These are phyloP conservation scores for Stevia rebaudiana DNA, from an alignment of 140 eudicot species.

Conservation along the genomic window DNA sequence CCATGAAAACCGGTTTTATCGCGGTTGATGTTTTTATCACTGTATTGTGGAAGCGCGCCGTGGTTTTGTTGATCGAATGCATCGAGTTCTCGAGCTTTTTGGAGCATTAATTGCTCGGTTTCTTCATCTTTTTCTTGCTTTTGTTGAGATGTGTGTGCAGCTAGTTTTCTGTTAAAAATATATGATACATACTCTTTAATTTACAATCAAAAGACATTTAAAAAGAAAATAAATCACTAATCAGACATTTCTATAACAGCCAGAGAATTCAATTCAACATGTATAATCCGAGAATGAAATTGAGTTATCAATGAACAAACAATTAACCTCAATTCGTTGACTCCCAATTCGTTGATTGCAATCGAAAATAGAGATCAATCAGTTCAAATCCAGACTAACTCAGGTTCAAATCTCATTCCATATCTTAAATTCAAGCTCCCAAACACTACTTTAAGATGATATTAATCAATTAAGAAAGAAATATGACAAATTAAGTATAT, in stretches of 20 bases:
- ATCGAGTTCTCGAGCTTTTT: slow-evolving; percentile 88
- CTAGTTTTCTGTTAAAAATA: slow-evolving; percentile 61
- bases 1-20: slow-evolving; percentile 82
- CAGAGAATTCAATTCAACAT: no score
- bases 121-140: slow-evolving; percentile 88
- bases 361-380: not conserved
- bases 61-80: slow-evolving; percentile 95
- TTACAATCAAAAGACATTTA: not conserved
- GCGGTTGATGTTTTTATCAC: slow-evolving; percentile 52
- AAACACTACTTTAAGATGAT: not conserved
- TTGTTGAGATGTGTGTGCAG: slow-evolving; percentile 71
- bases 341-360: not conserved
- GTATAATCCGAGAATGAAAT: no score
- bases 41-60: slow-evolving; percentile 90
- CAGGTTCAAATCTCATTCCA: not conserved
- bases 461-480: not conserved
- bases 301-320: no score
- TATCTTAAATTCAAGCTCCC: not conserved
- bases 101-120: slow-evolving; percentile 58
- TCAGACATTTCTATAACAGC: no score
- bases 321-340: no score
- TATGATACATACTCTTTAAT: slow-evolving; percentile 1
- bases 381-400: not conserved
- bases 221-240: not conserved
- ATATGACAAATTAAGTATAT: no score